Evolutionary conservation across 805 yeast species (phyloP).

Genomic region (Candida ovalis): DNA sequence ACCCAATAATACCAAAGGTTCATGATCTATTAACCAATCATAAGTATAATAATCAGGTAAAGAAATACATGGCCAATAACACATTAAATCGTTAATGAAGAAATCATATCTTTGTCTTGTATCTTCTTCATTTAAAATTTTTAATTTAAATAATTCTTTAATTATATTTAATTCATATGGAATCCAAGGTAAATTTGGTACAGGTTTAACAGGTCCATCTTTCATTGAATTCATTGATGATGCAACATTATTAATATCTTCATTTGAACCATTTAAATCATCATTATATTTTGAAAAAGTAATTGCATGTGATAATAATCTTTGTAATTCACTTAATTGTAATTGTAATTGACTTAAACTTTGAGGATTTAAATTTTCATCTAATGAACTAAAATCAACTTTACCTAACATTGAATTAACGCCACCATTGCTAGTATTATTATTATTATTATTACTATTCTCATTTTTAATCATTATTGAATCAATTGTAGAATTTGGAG

Average conservation of each 20-base stretch:
- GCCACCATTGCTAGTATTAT: not conserved
- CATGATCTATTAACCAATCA: slow-evolving; percentile 37
- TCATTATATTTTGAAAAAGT: slow-evolving; percentile 10
- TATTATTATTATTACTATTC: not conserved
- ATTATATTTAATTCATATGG: slow-evolving; percentile 34
- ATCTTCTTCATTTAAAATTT: slow-evolving; percentile 33
- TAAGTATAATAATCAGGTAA: slow-evolving; percentile 36
- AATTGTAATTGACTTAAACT: slow-evolving; percentile 24
- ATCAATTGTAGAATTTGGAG: slow-evolving; percentile 6
- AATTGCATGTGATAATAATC: slow-evolving; percentile 27
- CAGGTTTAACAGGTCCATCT: slow-evolving; percentile 31
- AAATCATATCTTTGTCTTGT: slow-evolving; percentile 32
- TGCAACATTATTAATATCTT: slow-evolving; percentile 15
- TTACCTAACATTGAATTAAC: not conserved
- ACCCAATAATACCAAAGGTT: slow-evolving; percentile 41
- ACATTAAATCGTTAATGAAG: slow-evolving; percentile 37
- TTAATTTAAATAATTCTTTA: slow-evolving; percentile 35
- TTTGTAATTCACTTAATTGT: slow-evolving; percentile 32
- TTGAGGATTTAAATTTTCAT: slow-evolving; percentile 19
- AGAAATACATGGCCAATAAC: slow-evolving; percentile 47
- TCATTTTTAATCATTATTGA: slow-evolving; percentile 3
- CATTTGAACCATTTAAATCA: slow-evolving; percentile 1
- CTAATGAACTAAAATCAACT: slow-evolving; percentile 5
- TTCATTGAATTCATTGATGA: slow-evolving; percentile 35
- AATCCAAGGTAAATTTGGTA: slow-evolving; percentile 34